Evolutionary conservation across 202 grass and related monocot genomes (phyloP), one percentile per base, ranked within the genome.

Genomic region (Sporobolus alterniflorus): DNA sequence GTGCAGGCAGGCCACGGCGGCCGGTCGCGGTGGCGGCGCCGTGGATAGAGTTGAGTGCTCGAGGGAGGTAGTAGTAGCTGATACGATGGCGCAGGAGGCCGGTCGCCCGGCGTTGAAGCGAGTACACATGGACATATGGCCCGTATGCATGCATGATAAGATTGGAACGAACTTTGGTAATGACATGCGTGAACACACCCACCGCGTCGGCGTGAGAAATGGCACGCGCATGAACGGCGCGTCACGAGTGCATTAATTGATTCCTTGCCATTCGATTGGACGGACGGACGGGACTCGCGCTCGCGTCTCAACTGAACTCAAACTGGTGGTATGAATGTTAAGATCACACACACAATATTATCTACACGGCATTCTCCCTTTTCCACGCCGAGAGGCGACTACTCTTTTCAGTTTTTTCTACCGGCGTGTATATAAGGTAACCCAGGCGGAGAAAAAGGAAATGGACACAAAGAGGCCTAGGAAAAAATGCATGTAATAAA

Each of bases 401-500:
- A 6, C 36, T 74, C 22, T 51, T 20, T 44, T 9, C n/a, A n/a
- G n/a, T n/a, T n/a, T n/a, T 46, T 74, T 60, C 41, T 49, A 77
- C 73, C 32, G 39, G 20, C 16, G 5, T 57, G 2, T 1, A 9
- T 30, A 9, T 29, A 64, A 30, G 64, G 79, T 28, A 76, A 78
- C 6, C 30, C 31, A 84, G 61, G 22, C 4, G 31, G 3, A 3
- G 9, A 9, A 43, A 77, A 21, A 52, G 7, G 36, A 34, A 84
- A 68, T 30, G 1, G 66, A 42, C 77, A 41, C 48, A 41, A 80
- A 80, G 49, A 43, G 8, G 17, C 64, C 78, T 69, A 80, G 1
- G n/a, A n/a, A n/a, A n/a, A 73, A 47, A 30, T 32, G 22, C 54
- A 57, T 74, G 60, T 18, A 72, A 74, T 71, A 77, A 89, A 89